Conservation (phyloP, 257 asterid species). For the Henckelia pumila region DNA sequence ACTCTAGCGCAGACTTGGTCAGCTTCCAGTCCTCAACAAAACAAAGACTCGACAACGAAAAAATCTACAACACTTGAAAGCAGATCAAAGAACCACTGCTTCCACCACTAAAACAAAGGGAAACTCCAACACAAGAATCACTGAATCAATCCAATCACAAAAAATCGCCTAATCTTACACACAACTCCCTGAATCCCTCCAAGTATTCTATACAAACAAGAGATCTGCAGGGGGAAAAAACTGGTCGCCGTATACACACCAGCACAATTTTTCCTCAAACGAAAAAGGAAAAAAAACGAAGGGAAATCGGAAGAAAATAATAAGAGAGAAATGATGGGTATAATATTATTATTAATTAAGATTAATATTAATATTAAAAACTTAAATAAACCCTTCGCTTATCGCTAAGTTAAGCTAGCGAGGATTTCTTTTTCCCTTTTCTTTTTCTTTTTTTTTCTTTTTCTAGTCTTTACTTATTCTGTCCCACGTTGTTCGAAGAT, state of each 20-base stretch:
- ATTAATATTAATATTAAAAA: constrained; percentile 13
- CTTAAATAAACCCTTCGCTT: constrained; percentile 30
- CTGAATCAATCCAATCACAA: constrained; percentile 31
- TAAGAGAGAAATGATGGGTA: constrained; percentile 28
- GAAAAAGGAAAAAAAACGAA: constrained; percentile 26
- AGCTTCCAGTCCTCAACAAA: constrained; percentile 27
- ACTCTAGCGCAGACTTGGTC: constrained; percentile 41
- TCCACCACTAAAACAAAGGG: constrained; percentile 15
- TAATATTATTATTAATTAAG: neutral
- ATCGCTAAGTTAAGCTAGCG: constrained; percentile 32
- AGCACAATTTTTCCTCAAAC: constrained; percentile 30
- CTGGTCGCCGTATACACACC: constrained; percentile 26
- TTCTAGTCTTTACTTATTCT: constrained; percentile 16
- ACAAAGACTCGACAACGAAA: constrained; percentile 1
- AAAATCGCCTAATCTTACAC: constrained; percentile 29
- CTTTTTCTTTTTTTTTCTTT: constrained; percentile 14
- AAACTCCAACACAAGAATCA: constrained; percentile 27
- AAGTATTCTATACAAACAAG: constrained; percentile 10
- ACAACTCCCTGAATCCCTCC: constrained; percentile 26
- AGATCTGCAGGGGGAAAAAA: constrained; percentile 48
- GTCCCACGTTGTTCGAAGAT: constrained; percentile 66
- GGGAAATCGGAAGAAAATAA: constrained; percentile 22
- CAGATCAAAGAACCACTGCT: constrained; percentile 39
- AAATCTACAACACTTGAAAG: constrained; percentile 16
- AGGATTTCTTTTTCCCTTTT: constrained; percentile 8